Evolutionary conservation across 768 basidiomycete species (phyloP), one percentile per base, ranked within the genome.

Genomic region (Clitopilus passeckerianus): DNA sequence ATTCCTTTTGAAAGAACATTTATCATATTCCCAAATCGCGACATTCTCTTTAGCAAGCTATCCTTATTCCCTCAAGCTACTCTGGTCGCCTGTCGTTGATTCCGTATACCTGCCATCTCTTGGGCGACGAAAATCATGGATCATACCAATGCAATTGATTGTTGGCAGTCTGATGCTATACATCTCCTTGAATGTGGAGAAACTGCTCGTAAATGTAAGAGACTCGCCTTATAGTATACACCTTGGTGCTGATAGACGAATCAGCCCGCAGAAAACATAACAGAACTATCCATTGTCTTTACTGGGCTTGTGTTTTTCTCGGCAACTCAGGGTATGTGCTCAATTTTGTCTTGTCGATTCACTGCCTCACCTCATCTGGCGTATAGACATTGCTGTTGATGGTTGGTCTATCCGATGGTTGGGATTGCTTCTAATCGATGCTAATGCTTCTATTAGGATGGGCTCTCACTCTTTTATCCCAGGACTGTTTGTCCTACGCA

Each of bases 61-160:
- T 74, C 94, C 94, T 5, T 99, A 98, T 77, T 97, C 94, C 20
- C 85, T 99, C 67, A 99, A 99, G 75, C 74, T 99, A 61, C 72
- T 98, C 63, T 98, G 96, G 95, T 96, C 94, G 6, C 97, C 97
- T 56, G 89, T 99, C 61, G 93, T 99, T 57, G 97, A 99, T 69
- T 91, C 96, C 1, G 77, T 90, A 63, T 99, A 90, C 72, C 78
- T 89, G 66, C 75, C 85, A 35, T 87, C 85, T 43, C 64, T 95
- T 62, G 97, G 97, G n/a, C 87, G 97, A 54, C 82, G 97, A 63
- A 99, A 98, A 73, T 95, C 93, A 61, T 99, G 97, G 97, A 98
- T 99, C 65, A 89, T 98, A 62, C 97, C 97, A 46, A 97, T 99
- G 82, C 97, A 99, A 71, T 70, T 87, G 33, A 85, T 94, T 63